Evolutionary conservation across 2,329 filamentous ascomycete species (phyloP).

Genomic region (Colletotrichum liriopes): DNA sequence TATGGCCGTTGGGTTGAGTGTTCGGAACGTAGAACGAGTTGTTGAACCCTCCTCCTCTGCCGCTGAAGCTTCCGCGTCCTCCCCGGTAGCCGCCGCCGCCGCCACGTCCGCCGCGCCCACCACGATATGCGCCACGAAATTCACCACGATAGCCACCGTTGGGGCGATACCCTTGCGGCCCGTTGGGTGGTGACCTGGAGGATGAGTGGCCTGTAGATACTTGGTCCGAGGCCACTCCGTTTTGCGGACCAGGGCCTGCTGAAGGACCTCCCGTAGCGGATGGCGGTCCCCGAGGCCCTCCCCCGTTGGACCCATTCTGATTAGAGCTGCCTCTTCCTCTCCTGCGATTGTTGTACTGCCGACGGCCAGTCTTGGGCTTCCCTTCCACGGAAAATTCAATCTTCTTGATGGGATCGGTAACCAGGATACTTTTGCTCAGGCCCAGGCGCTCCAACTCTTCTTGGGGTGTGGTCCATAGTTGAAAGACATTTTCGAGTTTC

Average conservation of each 20-base stretch:
- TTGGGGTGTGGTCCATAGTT: slow-evolving; percentile 75
- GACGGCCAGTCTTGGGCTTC: slow-evolving; percentile 58
- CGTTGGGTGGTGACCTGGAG: slow-evolving; percentile 10
- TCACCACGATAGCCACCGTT: slow-evolving; percentile 31
- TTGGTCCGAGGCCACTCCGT: neutral
- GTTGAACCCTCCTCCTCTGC: slow-evolving; percentile 19
- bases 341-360: slow-evolving; percentile 50
- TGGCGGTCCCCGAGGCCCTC: slow-evolving; percentile 20
- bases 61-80: neutral
- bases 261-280: neutral
- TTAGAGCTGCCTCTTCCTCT: slow-evolving; percentile 44
- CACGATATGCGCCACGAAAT: slow-evolving; percentile 28
- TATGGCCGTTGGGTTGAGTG: neutral
- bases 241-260: neutral
- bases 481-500: slow-evolving; percentile 74
- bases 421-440: slow-evolving; percentile 74
- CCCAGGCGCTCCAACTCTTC: slow-evolving; percentile 72
- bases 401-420: slow-evolving; percentile 75
- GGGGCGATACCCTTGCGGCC: slow-evolving; percentile 31
- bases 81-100: slow-evolving; percentile 21
- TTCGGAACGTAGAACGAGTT: slow-evolving; percentile 17
- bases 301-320: slow-evolving; percentile 8
- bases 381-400: slow-evolving; percentile 75
- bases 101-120: slow-evolving; percentile 21
- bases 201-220: neutral